Percentiles rank a stretch among this genome's conserved stretches.
These are phyloP conservation scores for Porpolomopsis calyptriformis DNA, from an alignment of 768 basidiomycete species.

Conservation along the genomic window DNA sequence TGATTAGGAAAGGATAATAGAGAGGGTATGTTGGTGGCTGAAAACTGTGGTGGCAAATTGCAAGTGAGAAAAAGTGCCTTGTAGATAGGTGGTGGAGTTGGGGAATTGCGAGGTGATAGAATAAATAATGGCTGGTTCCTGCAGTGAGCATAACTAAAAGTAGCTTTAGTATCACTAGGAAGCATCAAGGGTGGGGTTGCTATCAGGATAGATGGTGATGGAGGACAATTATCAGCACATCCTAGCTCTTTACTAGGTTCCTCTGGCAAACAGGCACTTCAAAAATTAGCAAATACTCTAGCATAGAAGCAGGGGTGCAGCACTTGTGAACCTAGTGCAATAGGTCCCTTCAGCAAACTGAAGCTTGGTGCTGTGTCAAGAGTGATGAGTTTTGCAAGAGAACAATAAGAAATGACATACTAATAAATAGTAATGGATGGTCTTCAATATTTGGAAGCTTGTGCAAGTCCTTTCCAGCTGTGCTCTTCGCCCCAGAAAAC, in stretches of 20 bases:
- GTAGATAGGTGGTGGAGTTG: not conserved
- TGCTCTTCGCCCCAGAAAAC: not conserved
- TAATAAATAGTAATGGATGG: not conserved
- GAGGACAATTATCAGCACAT: not conserved
- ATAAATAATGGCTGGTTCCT: not conserved
- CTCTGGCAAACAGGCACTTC: not conserved
- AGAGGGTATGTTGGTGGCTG: not conserved
- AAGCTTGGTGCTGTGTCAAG: not conserved
- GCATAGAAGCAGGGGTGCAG: slow-evolving; percentile 2
- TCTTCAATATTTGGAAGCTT: not conserved
- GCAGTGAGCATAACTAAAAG: not conserved
- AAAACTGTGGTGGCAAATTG: too few species aligned
- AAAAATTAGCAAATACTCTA: not conserved
- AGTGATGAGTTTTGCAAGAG: not conserved
- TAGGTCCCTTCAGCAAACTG: not conserved
- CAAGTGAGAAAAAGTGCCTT: not conserved
- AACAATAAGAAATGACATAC: not conserved
- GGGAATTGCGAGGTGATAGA: not conserved
- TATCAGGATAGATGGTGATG: not conserved
- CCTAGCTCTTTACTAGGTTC: not conserved
- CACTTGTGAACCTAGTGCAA: not conserved
- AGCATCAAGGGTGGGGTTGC: not conserved
- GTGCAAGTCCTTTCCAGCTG: not conserved
- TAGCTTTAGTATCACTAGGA: not conserved
- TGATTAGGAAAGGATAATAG: not conserved